Base-by-base conservation (phyloP, 371 early-diverging fungal species). In the Circinella minor region DNA sequence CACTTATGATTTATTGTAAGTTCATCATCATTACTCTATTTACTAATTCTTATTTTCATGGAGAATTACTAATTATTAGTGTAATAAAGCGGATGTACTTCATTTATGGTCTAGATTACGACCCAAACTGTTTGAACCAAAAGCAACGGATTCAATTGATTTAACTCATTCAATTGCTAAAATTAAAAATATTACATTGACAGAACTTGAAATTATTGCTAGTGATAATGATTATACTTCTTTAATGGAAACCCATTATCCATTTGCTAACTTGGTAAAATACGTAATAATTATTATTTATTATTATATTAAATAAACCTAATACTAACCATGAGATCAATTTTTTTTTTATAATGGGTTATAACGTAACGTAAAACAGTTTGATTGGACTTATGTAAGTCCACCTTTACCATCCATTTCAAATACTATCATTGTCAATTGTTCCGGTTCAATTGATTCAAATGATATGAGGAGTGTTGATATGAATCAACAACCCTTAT, bases 71-170 rank as follows among this genome's bases (percentile, higher is more conserved):
- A 39, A 39, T 9, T 43, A 43, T 43, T 43, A 36, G 34, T 17
- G n/a, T 48, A 39, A 15, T 27, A 51, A 18, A 71, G 72, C 61
- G 4, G 72, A 71, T 64, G 72, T 59, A 8, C 46, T 67, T 55
- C 63, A 67, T 5, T 43, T 71, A 3, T 62, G 68, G 64, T 39
- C 72, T 10, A 20, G 64, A 46, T 34, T 71, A 17, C 68, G 68
- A 9, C 51, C 48, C 11, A 63, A 67, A 34, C 20, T 71, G 34
- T n/a, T 18, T 15, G 47, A 47, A 14, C 9, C 37, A 54, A 15
- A 38, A n/a, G 55, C 54, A 54, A 51, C 48, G 8, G 27, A 48
- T 36, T 18, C 48, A 55, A 65, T 65, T 37, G 55, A 54, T 36
- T 27, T 63, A 34, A 43, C 18, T 38, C 47, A 3, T n/a, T 63